Evolutionary conservation across 1,284 basidiomycete species (phyloP).

Genomic region (Inonotus obliquus): DNA sequence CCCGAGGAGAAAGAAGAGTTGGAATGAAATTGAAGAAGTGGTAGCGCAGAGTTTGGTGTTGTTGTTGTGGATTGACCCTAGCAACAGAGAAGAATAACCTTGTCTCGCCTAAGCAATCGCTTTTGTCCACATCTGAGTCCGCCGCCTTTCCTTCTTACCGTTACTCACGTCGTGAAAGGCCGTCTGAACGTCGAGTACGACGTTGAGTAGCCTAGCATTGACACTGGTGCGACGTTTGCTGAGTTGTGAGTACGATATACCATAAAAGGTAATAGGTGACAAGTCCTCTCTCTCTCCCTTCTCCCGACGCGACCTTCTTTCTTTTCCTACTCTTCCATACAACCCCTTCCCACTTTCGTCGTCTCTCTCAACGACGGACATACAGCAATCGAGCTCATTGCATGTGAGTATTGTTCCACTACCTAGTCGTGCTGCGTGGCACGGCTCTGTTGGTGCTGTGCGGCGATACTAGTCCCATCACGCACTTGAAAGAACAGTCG

Average conservation of each 20-base stretch:
- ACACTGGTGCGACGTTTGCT: background rate
- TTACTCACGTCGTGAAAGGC: background rate
- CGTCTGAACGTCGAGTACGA: background rate
- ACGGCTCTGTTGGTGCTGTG: background rate
- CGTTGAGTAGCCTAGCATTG: background rate
- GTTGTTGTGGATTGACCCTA: background rate
- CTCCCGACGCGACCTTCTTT: constrained; percentile 1
- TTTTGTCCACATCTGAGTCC: background rate
- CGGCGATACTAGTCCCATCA: background rate
- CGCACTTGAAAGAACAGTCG: background rate
- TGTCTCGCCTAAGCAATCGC: background rate
- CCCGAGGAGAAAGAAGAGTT: background rate
- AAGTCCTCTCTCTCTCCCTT: background rate
- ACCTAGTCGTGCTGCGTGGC: background rate
- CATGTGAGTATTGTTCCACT: background rate
- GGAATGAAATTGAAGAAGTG: background rate
- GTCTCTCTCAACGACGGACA: constrained; percentile 7
- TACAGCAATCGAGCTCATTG: background rate
- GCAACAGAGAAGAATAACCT: constrained; percentile 4
- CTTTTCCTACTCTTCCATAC: background rate
- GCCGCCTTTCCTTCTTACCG: background rate
- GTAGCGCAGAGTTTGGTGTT: background rate
- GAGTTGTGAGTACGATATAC: background rate
- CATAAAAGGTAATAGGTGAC: background rate
- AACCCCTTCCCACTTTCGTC: background rate